A percentile compares a stretch with the other conserved stretches of the same genome.
phyloP scores from a whole-genome alignment of 2,329 filamentous ascomycete genomes.

The Fusarium sublunatum region DNA sequence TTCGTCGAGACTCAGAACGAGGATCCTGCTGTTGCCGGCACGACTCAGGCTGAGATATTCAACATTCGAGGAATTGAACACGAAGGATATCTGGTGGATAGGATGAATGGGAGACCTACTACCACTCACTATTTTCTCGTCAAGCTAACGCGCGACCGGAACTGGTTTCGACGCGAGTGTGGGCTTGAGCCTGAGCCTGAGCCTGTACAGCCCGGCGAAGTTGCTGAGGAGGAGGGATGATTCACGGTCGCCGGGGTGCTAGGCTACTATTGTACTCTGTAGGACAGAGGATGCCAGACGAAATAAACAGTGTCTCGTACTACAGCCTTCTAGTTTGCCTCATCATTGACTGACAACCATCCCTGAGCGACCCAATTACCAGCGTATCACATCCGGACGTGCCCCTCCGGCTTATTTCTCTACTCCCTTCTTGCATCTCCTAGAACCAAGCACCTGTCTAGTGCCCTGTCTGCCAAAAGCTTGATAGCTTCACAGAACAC shows the following conservation, averaged over 20 bases:
- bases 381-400: slow-evolving; percentile 20
- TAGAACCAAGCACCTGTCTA: slow-evolving; percentile 9
- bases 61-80: slow-evolving; percentile 13
- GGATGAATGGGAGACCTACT: slow-evolving; percentile 5
- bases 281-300: slow-evolving; percentile 9
- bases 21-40: neutral
- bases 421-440: neutral
- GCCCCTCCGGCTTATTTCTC: slow-evolving; percentile 17
- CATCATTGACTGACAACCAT: slow-evolving; percentile 21
- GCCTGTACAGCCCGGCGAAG: too few relatives aligned
- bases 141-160: slow-evolving; percentile 21
- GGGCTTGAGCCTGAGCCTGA: too few relatives aligned
- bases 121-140: slow-evolving; percentile 20
- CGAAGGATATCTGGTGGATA: neutral
- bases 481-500: slow-evolving; percentile 14
- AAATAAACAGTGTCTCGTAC: slow-evolving; percentile 19
- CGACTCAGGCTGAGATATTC: slow-evolving; percentile 24
- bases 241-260: neutral
- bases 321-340: slow-evolving; percentile 31
- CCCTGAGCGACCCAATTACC: neutral
- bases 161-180: neutral
- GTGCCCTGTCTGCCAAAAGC: slow-evolving; percentile 5
- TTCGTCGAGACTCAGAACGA: slow-evolving; percentile 24
- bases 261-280: slow-evolving; percentile 7
- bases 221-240: neutral